Evolutionary conservation across 2,329 filamentous ascomycete species (phyloP).

Genomic region (Botrytis aclada): DNA sequence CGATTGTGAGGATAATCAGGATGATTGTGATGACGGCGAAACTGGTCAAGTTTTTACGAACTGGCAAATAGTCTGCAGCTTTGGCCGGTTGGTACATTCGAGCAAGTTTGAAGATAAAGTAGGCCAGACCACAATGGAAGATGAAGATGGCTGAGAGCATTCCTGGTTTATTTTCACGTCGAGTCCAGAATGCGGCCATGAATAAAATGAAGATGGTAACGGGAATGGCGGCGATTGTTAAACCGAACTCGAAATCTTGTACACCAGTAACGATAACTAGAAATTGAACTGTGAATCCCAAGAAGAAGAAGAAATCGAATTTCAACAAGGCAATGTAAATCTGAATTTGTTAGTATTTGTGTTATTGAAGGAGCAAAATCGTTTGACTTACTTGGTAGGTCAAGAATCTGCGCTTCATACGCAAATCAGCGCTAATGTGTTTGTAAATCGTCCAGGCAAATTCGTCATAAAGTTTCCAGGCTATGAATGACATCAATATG

Average conservation of each 20-base stretch:
- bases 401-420: slow-evolving; percentile 94
- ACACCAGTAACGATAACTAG: slow-evolving; percentile 79
- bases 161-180: slow-evolving; percentile 74
- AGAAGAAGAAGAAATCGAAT: slow-evolving; percentile 99
- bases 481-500: slow-evolving; percentile 67
- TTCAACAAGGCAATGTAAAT: slow-evolving; percentile 97
- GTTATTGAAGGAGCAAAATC: neutral
- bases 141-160: slow-evolving; percentile 77
- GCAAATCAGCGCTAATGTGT: slow-evolving; percentile 94
- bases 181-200: slow-evolving; percentile 79
- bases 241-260: slow-evolving; percentile 70
- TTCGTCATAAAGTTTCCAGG: slow-evolving; percentile 96
- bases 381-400: slow-evolving; percentile 76
- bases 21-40: slow-evolving; percentile 93
- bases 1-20: slow-evolving; percentile 83
- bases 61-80: slow-evolving; percentile 65
- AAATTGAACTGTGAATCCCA: slow-evolving; percentile 97
- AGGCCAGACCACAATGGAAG: slow-evolving; percentile 84
- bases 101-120: slow-evolving; percentile 97
- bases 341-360: slow-evolving; percentile 46
- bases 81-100: slow-evolving; percentile 79
- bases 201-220: slow-evolving; percentile 87
- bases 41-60: slow-evolving; percentile 80
- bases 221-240: slow-evolving; percentile 87
- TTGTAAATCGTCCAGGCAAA: slow-evolving; percentile 99